Evolutionary conservation across 495 filamentous ascomycete genomes (phyloP).

Genomic region (Acidiella bohemica): DNA sequence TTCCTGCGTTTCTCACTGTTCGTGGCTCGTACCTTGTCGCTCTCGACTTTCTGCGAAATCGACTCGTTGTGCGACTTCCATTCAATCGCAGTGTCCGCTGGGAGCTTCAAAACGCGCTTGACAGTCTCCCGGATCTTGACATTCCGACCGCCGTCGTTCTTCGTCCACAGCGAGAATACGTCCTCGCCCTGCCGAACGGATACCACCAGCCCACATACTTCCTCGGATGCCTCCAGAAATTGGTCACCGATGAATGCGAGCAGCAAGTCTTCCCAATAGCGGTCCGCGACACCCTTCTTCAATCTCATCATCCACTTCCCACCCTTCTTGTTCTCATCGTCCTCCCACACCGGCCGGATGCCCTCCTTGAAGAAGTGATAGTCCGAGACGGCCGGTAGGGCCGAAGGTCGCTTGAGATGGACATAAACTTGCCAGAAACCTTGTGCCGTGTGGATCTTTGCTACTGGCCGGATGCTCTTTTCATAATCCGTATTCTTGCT

Average conservation of each 20-base stretch:
- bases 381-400: conserved; percentile 82
- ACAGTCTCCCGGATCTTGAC: conserved; percentile 97
- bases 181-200: conserved; percentile 93
- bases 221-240: conserved; percentile 84
- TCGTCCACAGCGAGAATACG: conserved; percentile 93
- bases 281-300: conserved; percentile 91
- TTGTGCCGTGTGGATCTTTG: conserved; percentile 66
- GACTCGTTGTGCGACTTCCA: conserved; percentile 78
- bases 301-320: conserved; percentile 95
- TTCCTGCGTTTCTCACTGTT: conserved; percentile 20
- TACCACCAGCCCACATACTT: conserved; percentile 86
- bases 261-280: conserved; percentile 95
- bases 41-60: conserved; percentile 28
- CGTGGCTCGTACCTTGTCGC: conserved; percentile 29
- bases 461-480: conserved; percentile 82
- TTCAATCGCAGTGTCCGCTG: conserved; percentile 74
- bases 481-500: conserved; percentile 97
- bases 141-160: conserved; percentile 78
- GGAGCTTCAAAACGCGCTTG: conserved; percentile 73
- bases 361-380: conserved; percentile 98
- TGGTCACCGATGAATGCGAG: conserved; percentile 88
- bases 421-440: conserved; percentile 87
- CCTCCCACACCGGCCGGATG: conserved; percentile 95
- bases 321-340: conserved; percentile 87
- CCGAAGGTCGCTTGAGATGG: conserved; percentile 79